A percentile compares a stretch with the other conserved stretches of the same genome.
Conservation (phyloP, 805 yeast species). For the Isabelozyma rhagii region DNA sequence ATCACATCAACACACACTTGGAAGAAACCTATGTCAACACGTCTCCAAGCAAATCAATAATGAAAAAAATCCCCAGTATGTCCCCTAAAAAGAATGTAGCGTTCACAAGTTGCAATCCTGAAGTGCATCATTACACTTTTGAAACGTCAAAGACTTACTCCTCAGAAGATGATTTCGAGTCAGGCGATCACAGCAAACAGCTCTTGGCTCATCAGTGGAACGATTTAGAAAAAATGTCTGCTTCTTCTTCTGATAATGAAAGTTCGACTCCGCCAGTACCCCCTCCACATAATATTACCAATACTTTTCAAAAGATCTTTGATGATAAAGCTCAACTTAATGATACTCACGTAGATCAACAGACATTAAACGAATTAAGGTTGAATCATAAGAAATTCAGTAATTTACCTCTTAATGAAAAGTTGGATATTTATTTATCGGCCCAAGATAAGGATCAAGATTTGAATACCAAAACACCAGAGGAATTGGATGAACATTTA, state of each 20-base stretch:
- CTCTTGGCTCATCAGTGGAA: constrained; percentile 2
- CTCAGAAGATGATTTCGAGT: constrained; percentile 11
- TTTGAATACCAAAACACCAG: constrained; percentile 2
- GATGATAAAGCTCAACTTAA: constrained; percentile 3
- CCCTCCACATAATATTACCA: constrained; percentile 18
- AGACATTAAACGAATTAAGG: constrained; percentile 12
- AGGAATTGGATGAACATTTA: constrained; percentile 36
- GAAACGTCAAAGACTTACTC: constrained; percentile 4
- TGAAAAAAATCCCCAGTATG: constrained; percentile 22
- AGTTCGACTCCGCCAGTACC: constrained; percentile 25
- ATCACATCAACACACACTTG: background rate
- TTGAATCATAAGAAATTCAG: constrained; percentile 21
- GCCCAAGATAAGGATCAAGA: constrained; percentile 1
- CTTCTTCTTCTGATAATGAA: constrained; percentile 2
- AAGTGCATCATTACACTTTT: constrained; percentile 27
- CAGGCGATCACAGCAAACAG: background rate
- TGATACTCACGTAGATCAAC: constrained; percentile 11
- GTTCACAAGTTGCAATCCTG: constrained; percentile 25
- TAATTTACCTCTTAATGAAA: constrained; percentile 40
- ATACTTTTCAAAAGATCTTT: constrained; percentile 6
- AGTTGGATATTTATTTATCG: constrained; percentile 41
- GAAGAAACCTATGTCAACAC: constrained; percentile 4
- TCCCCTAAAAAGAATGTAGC: constrained; percentile 40
- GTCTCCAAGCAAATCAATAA: constrained; percentile 39
- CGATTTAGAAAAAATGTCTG: background rate